Percentiles rank a stretch among this genome's conserved stretches.
Conservation (phyloP, 129 eudicot genomes). For the Heracleum sosnowskyi region DNA sequence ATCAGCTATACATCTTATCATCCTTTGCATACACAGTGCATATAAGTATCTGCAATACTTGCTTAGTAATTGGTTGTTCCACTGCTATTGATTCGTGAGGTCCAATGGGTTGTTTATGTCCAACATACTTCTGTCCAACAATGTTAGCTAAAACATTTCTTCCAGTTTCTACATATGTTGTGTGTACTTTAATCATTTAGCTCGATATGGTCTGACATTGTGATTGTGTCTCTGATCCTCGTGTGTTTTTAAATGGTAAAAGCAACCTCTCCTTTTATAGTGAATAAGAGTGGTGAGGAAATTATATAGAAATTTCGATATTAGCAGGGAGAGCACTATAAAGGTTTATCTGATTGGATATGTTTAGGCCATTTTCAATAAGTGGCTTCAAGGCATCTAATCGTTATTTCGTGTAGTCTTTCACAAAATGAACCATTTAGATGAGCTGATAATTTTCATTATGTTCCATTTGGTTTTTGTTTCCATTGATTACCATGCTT, state of each 20-base stretch:
- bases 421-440: background rate
- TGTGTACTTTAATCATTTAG: background rate
- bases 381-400: background rate
- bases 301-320: background rate
- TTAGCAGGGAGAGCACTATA: background rate
- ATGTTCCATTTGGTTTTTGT: background rate
- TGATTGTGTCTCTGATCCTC: background rate
- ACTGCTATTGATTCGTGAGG: background rate
- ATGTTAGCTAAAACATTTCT: background rate
- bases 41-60: background rate
- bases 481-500: background rate
- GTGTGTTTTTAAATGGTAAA: background rate
- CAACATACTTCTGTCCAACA: too few relatives aligned
- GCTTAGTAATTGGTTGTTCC: background rate
- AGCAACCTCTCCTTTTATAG: background rate
- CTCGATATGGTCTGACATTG: background rate
- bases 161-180: background rate
- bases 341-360: background rate
- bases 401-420: background rate
- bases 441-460: background rate
- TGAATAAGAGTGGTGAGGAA: background rate
- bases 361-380: background rate
- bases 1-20: background rate
- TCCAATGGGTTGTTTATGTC: background rate
- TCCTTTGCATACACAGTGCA: background rate